Evolutionary conservation across 768 basidiomycete species (phyloP), one percentile per base, ranked within the genome.

Genomic region (Daedaleopsis sinensis): DNA sequence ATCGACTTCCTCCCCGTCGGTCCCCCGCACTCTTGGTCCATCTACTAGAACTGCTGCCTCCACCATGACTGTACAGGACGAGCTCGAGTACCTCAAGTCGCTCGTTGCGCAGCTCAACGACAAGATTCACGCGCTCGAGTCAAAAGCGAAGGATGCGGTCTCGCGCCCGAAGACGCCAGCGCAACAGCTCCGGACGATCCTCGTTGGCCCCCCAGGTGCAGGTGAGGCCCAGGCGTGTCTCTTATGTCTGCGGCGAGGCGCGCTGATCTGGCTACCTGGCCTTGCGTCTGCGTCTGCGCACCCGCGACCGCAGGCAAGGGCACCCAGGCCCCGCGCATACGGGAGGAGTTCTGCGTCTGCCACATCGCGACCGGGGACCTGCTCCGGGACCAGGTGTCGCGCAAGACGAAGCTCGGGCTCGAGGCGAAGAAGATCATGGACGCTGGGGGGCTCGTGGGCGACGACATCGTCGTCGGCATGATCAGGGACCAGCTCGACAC

Each of bases 281-380:
- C 52, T 55, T 39, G 27, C 27, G 3, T 32, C 27, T 32, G 27
- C 7, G 3, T 32, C 27, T 32, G 27, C 27, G 27, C 3, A 32
- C 27, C 27, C 27, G 27, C 27, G 27, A 32, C 21, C 58, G 32
- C 71, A 97, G 96, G 96, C 67, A 99, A 99, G 83, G 97, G 97
- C 27, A 99, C 97, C 3, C 97, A 99, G 76, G 97, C 95, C 0
- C 96, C 97, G 6, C 85, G 82, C 73, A 95, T 99, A 79, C 87
- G 89, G 55, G 88, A 94, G 64, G 84, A 92, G 71, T 99, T 91
- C 81, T 96, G 94, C 72, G 87, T 99, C 48, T 99, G 97, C 81
- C 97, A 99, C 79, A 81, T 99, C 68, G 96, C 97, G 24, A 99
- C 97, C 35, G 97, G 97, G 19, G 97, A 99, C 80, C 96, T 99